These are phyloP conservation scores for Aspergillus brunneoviolaceus DNA, from an alignment of 2,329 filamentous ascomycete genomes.

Conservation along the genomic window DNA sequence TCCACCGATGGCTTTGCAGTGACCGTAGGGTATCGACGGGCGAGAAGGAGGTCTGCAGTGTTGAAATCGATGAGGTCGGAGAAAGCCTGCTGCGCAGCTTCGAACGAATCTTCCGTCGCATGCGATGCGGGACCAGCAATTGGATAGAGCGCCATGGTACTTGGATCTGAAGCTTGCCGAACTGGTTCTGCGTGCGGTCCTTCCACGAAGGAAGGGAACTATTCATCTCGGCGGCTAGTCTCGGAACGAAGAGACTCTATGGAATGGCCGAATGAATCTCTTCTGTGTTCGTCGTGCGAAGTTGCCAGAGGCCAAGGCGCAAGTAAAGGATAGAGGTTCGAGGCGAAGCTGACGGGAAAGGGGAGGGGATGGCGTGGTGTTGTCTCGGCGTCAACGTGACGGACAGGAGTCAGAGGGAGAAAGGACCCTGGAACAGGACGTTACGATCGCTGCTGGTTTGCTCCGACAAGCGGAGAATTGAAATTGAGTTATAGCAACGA, in stretches of 20 bases:
- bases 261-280: conserved; percentile 16
- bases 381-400: conserved; percentile 21
- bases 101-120: conserved; percentile 67
- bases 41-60: conserved; percentile 78
- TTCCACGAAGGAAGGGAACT: conserved; percentile 46
- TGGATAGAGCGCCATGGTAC: conserved; percentile 52
- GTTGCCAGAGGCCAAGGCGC: background rate
- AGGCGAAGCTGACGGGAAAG: conserved; percentile 18
- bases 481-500: conserved; percentile 10
- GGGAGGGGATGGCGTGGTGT: conserved; percentile 6
- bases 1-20: conserved; percentile 77
- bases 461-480: conserved; percentile 16
- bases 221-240: conserved; percentile 34
- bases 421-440: conserved; percentile 8
- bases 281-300: background rate
- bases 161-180: conserved; percentile 47
- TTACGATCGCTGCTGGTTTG: conserved; percentile 17
- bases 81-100: conserved; percentile 66
- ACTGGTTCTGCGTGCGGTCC: conserved; percentile 45
- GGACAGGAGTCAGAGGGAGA: conserved; percentile 8
- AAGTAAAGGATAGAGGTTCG: conserved; percentile 3
- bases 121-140: conserved; percentile 59
- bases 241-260: conserved; percentile 20
- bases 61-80: conserved; percentile 70
- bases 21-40: conserved; percentile 73